Percentiles rank a stretch among this genome's conserved stretches.
Evolutionary conservation across 2,329 filamentous ascomycete genomes (phyloP).

Genomic region (Penicillium sp.): DNA sequence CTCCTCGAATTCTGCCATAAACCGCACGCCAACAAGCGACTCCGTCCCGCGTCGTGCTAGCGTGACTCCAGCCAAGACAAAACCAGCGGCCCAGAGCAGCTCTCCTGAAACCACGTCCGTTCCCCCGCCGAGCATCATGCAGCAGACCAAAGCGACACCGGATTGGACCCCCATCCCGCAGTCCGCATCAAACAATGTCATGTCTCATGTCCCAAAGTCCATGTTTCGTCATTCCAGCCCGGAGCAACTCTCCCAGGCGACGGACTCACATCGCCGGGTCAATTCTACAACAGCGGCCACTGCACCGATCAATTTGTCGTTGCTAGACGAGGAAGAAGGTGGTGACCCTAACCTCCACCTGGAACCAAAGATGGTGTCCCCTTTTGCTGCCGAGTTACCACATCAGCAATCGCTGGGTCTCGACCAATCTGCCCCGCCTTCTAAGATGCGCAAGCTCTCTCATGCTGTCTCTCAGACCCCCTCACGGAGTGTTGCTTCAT

Average conservation of each 20-base stretch:
- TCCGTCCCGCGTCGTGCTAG: slow-evolving; percentile 23
- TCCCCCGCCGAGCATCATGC: slow-evolving; percentile 22
- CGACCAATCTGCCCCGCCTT: slow-evolving; percentile 28
- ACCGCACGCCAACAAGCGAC: slow-evolving; percentile 28
- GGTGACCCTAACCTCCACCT: slow-evolving; percentile 28
- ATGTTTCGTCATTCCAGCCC: slow-evolving; percentile 48
- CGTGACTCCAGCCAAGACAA: slow-evolving; percentile 24
- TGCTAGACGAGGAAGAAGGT: slow-evolving; percentile 51
- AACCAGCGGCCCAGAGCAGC: slow-evolving; percentile 27
- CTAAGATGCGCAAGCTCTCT: slow-evolving; percentile 34
- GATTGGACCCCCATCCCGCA: slow-evolving; percentile 34
- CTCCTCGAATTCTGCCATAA: slow-evolving; percentile 23
- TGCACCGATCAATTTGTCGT: slow-evolving; percentile 47
- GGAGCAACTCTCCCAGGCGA: slow-evolving; percentile 38
- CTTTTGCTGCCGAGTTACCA: slow-evolving; percentile 22
- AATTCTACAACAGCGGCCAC: slow-evolving; percentile 15
- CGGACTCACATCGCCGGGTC: slow-evolving; percentile 31
- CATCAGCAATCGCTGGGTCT: slow-evolving; percentile 22
- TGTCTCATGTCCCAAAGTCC: slow-evolving; percentile 23
- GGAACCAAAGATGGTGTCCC: slow-evolving; percentile 17
- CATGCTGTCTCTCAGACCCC: slow-evolving; percentile 24
- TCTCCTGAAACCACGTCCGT: slow-evolving; percentile 29
- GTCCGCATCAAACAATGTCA: slow-evolving; percentile 16
- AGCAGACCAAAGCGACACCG: slow-evolving; percentile 23
- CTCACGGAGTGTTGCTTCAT: slow-evolving; percentile 27